Evolutionary conservation across 2,329 filamentous ascomycete genomes (phyloP).

Genomic region (Tolypocladium endophyticum): DNA sequence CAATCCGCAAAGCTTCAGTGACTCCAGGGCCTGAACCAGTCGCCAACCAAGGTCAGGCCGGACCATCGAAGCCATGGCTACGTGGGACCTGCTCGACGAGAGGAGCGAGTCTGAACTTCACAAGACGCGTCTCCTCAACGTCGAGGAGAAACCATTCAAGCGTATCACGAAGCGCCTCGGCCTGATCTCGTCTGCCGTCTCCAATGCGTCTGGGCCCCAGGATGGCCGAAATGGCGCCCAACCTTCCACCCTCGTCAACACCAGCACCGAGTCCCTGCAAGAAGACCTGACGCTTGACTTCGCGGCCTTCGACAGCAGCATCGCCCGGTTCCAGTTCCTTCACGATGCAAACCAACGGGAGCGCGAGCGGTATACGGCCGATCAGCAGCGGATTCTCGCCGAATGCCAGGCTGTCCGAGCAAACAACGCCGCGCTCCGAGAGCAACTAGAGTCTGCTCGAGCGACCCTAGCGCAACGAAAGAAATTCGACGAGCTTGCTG

Average conservation of each 20-base stretch:
- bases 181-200: conserved; percentile 53
- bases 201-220: conserved; percentile 11
- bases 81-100: conserved; percentile 61
- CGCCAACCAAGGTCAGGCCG: neutral
- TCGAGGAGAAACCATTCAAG: conserved; percentile 89
- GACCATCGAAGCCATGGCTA: conserved; percentile 21
- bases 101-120: conserved; percentile 76
- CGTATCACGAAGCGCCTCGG: conserved; percentile 76
- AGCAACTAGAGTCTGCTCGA: conserved; percentile 68
- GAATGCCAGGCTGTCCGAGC: conserved; percentile 70
- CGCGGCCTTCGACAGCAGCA: conserved; percentile 74
- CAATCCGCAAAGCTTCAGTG: neutral
- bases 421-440: conserved; percentile 60
- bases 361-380: conserved; percentile 69
- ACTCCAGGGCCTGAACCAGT: neutral
- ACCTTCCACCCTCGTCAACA: conserved; percentile 11
- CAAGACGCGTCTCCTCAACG: conserved; percentile 73
- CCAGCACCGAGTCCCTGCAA: conserved; percentile 48
- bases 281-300: conserved; percentile 85
- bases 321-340: conserved; percentile 81
- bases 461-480: conserved; percentile 68
- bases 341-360: conserved; percentile 74
- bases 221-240: conserved; percentile 27
- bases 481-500: conserved; percentile 77
- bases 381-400: conserved; percentile 67